A percentile compares a stretch with the other conserved stretches of the same genome.
Evolutionary conservation across 2,329 filamentous ascomycete genomes (phyloP).

Genomic region (Aschersonia sp.): DNA sequence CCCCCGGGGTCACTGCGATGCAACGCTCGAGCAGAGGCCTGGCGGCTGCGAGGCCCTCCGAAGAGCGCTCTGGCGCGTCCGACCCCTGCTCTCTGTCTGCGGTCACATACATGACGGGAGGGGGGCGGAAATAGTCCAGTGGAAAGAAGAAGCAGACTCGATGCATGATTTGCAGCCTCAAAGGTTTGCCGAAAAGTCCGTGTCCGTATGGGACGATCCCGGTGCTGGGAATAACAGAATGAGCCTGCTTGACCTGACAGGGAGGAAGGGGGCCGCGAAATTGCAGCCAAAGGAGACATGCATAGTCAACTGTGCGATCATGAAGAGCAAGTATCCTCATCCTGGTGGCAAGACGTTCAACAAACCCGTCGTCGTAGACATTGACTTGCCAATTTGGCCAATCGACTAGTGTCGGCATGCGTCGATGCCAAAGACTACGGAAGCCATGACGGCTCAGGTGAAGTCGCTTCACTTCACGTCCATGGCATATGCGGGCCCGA

Average conservation of each 20-base stretch:
- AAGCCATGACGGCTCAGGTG: too few species aligned
- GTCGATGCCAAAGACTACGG: too few species aligned
- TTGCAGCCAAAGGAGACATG: constrained; percentile 43
- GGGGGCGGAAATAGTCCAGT: constrained; percentile 47
- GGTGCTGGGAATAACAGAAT: constrained; percentile 34
- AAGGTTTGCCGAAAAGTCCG: constrained; percentile 27
- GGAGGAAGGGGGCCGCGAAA: constrained; percentile 15
- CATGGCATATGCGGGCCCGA: too few species aligned
- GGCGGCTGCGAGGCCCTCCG: constrained; percentile 47
- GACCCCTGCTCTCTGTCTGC: constrained; percentile 51
- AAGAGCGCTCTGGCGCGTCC: constrained; percentile 40
- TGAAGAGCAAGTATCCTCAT: constrained; percentile 53
- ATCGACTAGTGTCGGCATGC: not conserved
- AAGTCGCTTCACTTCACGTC: too few species aligned
- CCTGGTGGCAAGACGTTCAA: constrained; percentile 48
- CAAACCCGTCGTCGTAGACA: constrained; percentile 72
- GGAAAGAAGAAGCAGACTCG: constrained; percentile 27
- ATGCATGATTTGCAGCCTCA: constrained; percentile 15
- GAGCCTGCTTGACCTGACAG: constrained; percentile 47
- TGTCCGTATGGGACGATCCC: constrained; percentile 43
- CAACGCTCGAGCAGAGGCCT: constrained; percentile 19
- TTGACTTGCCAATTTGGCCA: constrained; percentile 48
- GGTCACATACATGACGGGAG: constrained; percentile 59
- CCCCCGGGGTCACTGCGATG: constrained; percentile 43
- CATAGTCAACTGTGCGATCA: constrained; percentile 65